These are phyloP conservation scores for Primulina tabacum DNA, from an alignment of 257 asterid species.

Conservation along the genomic window DNA sequence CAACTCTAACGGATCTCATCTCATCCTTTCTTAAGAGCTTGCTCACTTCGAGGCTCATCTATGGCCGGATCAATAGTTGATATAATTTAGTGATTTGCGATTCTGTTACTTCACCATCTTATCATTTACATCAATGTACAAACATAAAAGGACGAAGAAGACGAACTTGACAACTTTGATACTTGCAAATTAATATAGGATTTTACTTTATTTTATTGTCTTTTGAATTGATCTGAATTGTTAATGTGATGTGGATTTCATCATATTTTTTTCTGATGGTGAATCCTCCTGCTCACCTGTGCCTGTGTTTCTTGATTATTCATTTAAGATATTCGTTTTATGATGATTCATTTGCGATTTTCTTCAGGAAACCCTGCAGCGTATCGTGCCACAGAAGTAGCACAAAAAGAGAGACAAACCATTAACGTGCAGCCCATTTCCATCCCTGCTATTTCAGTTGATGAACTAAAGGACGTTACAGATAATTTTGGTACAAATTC, in stretches of 20 bases:
- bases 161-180: not conserved
- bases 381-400: slow-evolving; percentile 14
- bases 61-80: not conserved
- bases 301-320: not conserved
- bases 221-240: slow-evolving; percentile 2
- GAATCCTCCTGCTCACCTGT: not conserved
- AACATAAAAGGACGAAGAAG: too few species aligned
- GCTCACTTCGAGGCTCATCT: too few species aligned
- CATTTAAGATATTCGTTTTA: not conserved
- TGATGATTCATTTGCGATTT: not conserved
- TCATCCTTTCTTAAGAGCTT: too few species aligned
- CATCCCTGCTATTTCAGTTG: slow-evolving; percentile 25
- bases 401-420: slow-evolving; percentile 11
- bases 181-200: not conserved
- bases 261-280: not conserved
- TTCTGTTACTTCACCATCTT: not conserved
- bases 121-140: too few species aligned
- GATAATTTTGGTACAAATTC: slow-evolving; percentile 20
- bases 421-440: slow-evolving; percentile 5
- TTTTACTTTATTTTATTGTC: not conserved
- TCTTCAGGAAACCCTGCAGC: slow-evolving; percentile 26
- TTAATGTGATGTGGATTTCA: slow-evolving; percentile 9
- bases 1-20: too few species aligned
- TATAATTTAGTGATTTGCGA: not conserved
- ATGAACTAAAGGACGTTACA: slow-evolving; percentile 23